Evolutionary conservation across 2,329 filamentous ascomycete species (phyloP).

Genomic region (Huntiella decipiens): DNA sequence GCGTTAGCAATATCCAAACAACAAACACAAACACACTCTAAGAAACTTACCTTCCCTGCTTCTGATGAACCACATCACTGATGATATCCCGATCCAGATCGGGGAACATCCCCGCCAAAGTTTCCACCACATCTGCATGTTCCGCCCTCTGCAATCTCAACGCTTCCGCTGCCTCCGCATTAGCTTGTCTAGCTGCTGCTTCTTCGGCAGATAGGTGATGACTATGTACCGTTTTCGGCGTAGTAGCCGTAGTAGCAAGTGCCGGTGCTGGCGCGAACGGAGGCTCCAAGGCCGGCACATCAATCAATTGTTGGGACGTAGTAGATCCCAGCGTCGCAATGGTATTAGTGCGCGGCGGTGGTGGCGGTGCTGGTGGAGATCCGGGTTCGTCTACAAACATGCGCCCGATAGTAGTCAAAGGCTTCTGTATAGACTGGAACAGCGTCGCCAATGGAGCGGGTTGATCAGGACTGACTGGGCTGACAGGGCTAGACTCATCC

Average conservation of each 20-base stretch:
- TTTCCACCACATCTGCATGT: constrained; percentile 83
- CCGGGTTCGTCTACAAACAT: constrained; percentile 63
- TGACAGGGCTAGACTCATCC: constrained; percentile 1
- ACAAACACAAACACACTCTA: constrained; percentile 8
- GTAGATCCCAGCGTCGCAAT: not conserved
- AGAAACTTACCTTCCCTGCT: constrained; percentile 65
- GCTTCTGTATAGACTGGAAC: constrained; percentile 75
- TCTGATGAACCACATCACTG: constrained; percentile 87
- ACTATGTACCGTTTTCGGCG: too few relatives aligned
- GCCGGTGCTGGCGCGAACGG: not conserved
- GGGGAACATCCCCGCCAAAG: constrained; percentile 88
- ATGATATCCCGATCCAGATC: constrained; percentile 88
- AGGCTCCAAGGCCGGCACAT: not conserved
- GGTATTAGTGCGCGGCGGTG: not conserved
- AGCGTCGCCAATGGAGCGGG: constrained; percentile 22
- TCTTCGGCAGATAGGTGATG: constrained; percentile 48
- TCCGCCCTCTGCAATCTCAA: constrained; percentile 65
- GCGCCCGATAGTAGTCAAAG: constrained; percentile 75
- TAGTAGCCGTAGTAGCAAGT: not conserved
- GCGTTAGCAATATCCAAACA: constrained; percentile 13
- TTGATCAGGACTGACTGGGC: constrained; percentile 1
- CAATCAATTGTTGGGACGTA: not conserved
- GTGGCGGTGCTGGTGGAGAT: constrained; percentile 14
- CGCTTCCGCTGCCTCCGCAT: constrained; percentile 74
- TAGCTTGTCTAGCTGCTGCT: constrained; percentile 75